Conservation (phyloP, 257 asterid genomes). For the Anisodus acutangulus region DNA sequence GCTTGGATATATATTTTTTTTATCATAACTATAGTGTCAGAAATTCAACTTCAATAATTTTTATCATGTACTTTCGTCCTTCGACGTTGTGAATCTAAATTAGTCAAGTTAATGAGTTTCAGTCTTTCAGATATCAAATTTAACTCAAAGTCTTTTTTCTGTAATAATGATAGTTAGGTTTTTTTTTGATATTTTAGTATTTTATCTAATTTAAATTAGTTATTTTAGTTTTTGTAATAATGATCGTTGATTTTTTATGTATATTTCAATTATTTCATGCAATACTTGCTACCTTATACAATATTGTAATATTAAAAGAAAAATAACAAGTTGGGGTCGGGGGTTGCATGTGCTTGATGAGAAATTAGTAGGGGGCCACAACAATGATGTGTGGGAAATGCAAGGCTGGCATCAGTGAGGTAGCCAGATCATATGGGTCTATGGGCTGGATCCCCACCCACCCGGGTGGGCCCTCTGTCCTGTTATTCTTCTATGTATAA, state of each 20-base stretch:
- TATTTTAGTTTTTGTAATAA: no score
- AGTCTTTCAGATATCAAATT: not conserved
- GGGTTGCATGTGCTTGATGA: conserved; percentile 67
- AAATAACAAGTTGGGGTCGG: conserved; percentile 41
- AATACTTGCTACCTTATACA: not conserved
- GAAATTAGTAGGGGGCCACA: conserved; percentile 51
- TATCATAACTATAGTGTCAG: not conserved
- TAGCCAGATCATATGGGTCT: conserved; percentile 73
- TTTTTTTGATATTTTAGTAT: not conserved
- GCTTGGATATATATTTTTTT: no score
- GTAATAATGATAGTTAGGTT: not conserved
- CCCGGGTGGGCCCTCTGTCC: conserved; percentile 4
- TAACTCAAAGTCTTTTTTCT: not conserved
- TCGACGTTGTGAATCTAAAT: not conserved
- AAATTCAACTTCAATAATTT: not conserved
- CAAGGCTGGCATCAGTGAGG: conserved; percentile 88
- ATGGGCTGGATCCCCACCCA: conserved; percentile 41
- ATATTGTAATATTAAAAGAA: conserved; percentile 23
- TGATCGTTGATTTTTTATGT: no score
- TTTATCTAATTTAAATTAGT: not conserved
- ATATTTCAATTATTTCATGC: no score
- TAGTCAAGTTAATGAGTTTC: not conserved
- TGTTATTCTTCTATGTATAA: no score
- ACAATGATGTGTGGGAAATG: conserved; percentile 72
- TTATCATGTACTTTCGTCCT: no score